Percentiles rank a stretch among this genome's conserved stretches.
Evolutionary conservation across 345 rosid species (phyloP).

Genomic region (Aquilaria sinensis): DNA sequence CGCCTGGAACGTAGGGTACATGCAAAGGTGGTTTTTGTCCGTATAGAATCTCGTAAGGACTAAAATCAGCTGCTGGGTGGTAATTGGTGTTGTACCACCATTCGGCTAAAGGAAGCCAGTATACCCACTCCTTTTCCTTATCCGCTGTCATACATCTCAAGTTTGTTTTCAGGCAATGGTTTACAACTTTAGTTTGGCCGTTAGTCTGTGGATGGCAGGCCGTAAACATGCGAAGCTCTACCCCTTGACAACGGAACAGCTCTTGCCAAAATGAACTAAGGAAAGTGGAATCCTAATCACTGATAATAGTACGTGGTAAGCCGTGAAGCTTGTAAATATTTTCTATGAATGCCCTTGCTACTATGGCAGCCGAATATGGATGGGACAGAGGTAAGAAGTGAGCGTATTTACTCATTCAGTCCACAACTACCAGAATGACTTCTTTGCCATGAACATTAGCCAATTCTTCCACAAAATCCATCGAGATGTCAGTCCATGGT

Average conservation of each 20-base stretch:
- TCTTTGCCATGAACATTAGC: constrained; percentile 1
- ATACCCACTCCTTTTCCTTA: background rate
- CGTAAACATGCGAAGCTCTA: background rate
- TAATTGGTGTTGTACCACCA: constrained; percentile 5
- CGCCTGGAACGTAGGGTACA: background rate
- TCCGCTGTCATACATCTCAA: background rate
- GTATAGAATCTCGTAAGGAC: constrained; percentile 3
- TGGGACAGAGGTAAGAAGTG: background rate
- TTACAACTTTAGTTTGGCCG: constrained; percentile 5
- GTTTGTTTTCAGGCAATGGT: background rate
- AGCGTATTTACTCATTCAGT: constrained; percentile 9
- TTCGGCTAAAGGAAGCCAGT: background rate
- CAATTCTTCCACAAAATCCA: constrained; percentile 9
- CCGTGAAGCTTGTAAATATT: constrained; percentile 7
- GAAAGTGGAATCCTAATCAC: constrained; percentile 1
- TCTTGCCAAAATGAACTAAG: constrained; percentile 3
- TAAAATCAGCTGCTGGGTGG: background rate
- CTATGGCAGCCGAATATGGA: background rate
- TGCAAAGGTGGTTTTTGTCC: background rate
- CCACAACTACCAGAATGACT: constrained; percentile 9
- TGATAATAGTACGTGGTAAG: background rate
- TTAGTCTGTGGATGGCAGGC: constrained; percentile 6
- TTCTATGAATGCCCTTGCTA: background rate
- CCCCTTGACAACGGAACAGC: background rate
- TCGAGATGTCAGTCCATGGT: background rate